phyloP scores from a whole-genome alignment of 2,329 filamentous ascomycete species.

The Diaporthe nobilis region DNA sequence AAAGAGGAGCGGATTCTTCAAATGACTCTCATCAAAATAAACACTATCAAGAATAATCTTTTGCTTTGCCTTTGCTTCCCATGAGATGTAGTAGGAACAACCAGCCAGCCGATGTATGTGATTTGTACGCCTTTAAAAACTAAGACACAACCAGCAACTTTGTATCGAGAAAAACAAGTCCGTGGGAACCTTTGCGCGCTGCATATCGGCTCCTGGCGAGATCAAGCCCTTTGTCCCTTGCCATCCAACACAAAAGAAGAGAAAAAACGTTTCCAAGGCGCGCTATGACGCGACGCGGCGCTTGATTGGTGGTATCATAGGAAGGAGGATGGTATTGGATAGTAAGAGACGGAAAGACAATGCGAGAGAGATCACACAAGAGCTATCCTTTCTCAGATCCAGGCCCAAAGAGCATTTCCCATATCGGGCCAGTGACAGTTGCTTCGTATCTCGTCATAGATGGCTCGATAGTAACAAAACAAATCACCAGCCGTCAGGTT shows the following conservation, averaged over 20 bases:
- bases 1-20: not conserved
- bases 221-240: slow-evolving; percentile 33
- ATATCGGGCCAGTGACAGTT: slow-evolving; percentile 15
- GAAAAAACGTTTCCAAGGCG: slow-evolving; percentile 16
- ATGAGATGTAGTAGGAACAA: slow-evolving; percentile 28
- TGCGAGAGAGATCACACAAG: not conserved
- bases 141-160: slow-evolving; percentile 31
- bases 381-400: slow-evolving; percentile 27
- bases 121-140: slow-evolving; percentile 40
- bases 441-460: slow-evolving; percentile 33
- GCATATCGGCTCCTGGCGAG: slow-evolving; percentile 17
- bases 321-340: slow-evolving; percentile 24
- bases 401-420: slow-evolving; percentile 27
- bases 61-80: slow-evolving; percentile 30
- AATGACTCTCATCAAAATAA: slow-evolving; percentile 38
- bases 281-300: slow-evolving; percentile 22
- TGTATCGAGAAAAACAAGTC: slow-evolving; percentile 39
- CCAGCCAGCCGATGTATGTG: slow-evolving; percentile 41
- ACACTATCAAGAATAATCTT: slow-evolving; percentile 39
- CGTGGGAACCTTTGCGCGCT: slow-evolving; percentile 21
- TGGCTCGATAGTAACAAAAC: slow-evolving; percentile 20
- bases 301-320: slow-evolving; percentile 39
- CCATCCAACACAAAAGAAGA: slow-evolving; percentile 8
- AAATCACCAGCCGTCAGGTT: slow-evolving; percentile 26
- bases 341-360: not conserved